Percentiles rank a stretch among this genome's conserved stretches.
Conservation (phyloP, 106 monocot genomes). For the Narthecium ossifragum region DNA sequence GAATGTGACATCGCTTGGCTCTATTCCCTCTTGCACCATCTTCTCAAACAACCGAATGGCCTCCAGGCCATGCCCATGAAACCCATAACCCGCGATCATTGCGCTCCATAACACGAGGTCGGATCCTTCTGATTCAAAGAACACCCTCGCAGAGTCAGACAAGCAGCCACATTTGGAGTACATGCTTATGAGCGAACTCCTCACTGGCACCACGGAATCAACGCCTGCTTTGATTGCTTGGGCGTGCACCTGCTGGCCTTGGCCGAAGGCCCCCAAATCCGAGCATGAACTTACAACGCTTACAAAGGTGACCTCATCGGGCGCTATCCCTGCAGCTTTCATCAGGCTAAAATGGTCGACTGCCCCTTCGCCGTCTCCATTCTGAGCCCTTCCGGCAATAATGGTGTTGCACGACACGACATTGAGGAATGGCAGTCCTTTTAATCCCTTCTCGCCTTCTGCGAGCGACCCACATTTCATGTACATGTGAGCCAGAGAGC, state of each 20-base stretch:
- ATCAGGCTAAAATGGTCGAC: constrained; percentile 42
- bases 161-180: constrained; percentile 78
- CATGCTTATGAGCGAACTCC: constrained; percentile 71
- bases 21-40: constrained; percentile 36
- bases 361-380: constrained; percentile 62
- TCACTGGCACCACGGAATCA: constrained; percentile 25
- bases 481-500: constrained; percentile 80
- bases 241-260: constrained; percentile 62
- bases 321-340: constrained; percentile 36
- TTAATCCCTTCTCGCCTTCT: constrained; percentile 50
- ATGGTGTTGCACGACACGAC: constrained; percentile 66
- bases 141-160: constrained; percentile 24
- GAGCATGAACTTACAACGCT: constrained; percentile 59
- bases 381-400: constrained; percentile 62
- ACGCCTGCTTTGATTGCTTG: constrained; percentile 46
- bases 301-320: constrained; percentile 52
- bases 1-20: constrained; percentile 70
- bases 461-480: constrained; percentile 48
- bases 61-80: constrained; percentile 55
- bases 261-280: constrained; percentile 51
- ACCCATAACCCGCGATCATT: constrained; percentile 68
- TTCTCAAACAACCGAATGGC: constrained; percentile 52
- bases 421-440: constrained; percentile 31
- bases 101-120: constrained; percentile 62
- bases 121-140: constrained; percentile 14